phyloP scores from a whole-genome alignment of 2,329 filamentous ascomycete genomes.

The Fusarium anguioides region DNA sequence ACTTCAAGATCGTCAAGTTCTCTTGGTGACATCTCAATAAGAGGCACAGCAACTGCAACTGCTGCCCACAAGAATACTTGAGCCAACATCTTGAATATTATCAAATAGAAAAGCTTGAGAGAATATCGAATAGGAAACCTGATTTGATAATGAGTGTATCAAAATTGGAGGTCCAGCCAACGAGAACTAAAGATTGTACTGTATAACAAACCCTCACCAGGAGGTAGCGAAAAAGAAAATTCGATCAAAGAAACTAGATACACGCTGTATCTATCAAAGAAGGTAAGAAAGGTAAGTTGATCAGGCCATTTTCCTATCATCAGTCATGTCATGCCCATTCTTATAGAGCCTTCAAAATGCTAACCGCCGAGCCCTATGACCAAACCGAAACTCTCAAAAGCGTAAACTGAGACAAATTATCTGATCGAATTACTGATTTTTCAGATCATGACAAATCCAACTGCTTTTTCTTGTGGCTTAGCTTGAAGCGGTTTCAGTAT shows the following conservation, averaged over 20 bases:
- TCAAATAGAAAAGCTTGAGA: not conserved
- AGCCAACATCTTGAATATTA: constrained; percentile 2
- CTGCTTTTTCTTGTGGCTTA: not conserved
- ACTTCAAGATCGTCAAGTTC: not conserved
- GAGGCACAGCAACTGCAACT: constrained; percentile 14
- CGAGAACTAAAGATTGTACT: not conserved
- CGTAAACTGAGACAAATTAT: not conserved
- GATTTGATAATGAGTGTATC: not conserved
- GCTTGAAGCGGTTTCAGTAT: constrained; percentile 7
- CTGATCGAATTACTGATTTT: not conserved
- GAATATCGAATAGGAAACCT: not conserved
- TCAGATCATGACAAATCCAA: not conserved
- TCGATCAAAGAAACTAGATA: not conserved
- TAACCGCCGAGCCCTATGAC: not conserved
- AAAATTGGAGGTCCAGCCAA: constrained; percentile 4
- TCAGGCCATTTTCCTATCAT: constrained; percentile 5
- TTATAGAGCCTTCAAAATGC: not conserved
- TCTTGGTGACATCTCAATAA: constrained; percentile 20
- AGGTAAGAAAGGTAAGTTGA: no score
- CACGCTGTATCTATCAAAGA: no score
- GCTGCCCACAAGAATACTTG: not conserved
- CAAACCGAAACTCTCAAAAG: not conserved
- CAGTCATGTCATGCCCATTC: not conserved
- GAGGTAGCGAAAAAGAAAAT: constrained; percentile 12
- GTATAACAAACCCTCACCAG: constrained; percentile 10